A percentile compares a stretch with the other conserved stretches of the same genome.
These are phyloP conservation scores for Lavandula angustifolia DNA, from an alignment of 257 asterid genomes.

Conservation along the genomic window DNA sequence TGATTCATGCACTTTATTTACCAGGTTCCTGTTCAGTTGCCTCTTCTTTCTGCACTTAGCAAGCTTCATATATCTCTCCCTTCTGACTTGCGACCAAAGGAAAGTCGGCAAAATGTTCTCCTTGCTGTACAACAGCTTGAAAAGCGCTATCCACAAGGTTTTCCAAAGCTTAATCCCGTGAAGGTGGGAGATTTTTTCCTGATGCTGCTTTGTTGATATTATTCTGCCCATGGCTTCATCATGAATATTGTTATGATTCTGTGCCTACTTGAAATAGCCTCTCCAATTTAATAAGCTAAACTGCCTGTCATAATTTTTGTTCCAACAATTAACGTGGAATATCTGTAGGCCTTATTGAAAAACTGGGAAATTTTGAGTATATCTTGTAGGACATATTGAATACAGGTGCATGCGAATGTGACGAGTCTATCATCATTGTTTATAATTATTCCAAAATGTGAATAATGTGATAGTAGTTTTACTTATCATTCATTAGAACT, in stretches of 20 bases:
- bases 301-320: slow-evolving; percentile 5
- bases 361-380: not conserved
- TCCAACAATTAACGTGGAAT: not conserved
- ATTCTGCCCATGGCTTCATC: slow-evolving; percentile 23
- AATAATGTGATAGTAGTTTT: not conserved
- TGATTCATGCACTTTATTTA: slow-evolving; percentile 28
- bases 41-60: slow-evolving; percentile 86
- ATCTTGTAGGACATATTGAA: slow-evolving; percentile 10
- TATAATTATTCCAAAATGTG: slow-evolving; percentile 1
- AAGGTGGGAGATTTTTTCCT: slow-evolving; percentile 53
- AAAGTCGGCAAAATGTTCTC: slow-evolving; percentile 81
- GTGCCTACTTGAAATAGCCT: not conserved
- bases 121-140: slow-evolving; percentile 87
- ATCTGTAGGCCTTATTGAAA: slow-evolving; percentile 3
- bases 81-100: slow-evolving; percentile 85
- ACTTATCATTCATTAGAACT: slow-evolving; percentile 10
- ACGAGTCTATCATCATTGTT: not conserved
- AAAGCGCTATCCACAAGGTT: slow-evolving; percentile 86
- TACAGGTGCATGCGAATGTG: slow-evolving; percentile 23
- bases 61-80: slow-evolving; percentile 82
- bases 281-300: slow-evolving; percentile 8
- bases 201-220: slow-evolving; percentile 23
- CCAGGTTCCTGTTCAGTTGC: slow-evolving; percentile 95
- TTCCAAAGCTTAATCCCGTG: slow-evolving; percentile 88
- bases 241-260: slow-evolving; percentile 14